These are phyloP conservation scores for Picea engelmannii DNA, from an alignment of 83 land plant genomes.

Conservation along the genomic window DNA sequence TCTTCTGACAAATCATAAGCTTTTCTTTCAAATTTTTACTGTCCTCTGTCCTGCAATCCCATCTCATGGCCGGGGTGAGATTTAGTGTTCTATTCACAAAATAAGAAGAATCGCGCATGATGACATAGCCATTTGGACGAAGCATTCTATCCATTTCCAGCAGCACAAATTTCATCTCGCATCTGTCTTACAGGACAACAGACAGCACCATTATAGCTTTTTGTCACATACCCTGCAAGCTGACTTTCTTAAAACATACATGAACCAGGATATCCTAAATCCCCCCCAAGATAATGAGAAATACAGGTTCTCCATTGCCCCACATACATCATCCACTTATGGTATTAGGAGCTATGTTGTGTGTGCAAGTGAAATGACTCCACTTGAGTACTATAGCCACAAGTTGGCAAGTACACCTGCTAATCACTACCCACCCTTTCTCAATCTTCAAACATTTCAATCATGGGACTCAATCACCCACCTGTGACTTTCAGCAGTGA, in stretches of 20 bases:
- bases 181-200: neutral
- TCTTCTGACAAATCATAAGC: neutral
- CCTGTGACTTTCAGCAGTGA: constrained; percentile 33
- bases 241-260: no score
- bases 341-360: no score
- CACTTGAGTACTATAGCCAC: no score
- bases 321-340: no score
- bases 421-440: no score
- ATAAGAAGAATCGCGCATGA: neutral
- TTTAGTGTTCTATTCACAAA: neutral
- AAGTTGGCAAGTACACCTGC: no score
- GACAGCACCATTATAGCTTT: no score
- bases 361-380: no score
- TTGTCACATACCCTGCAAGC: no score
- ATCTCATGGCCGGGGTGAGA: neutral
- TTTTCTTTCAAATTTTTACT: neutral
- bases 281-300: no score
- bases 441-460: neutral
- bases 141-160: constrained; percentile 18
- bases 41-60: constrained; percentile 2
- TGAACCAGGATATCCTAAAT: no score
- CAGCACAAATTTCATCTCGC: constrained; percentile 17
- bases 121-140: constrained; percentile 11
- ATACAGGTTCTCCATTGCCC: no score
- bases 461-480: constrained; percentile 7